phyloP scores from a whole-genome alignment of 257 asterid species.

The Solanum virginianum region DNA sequence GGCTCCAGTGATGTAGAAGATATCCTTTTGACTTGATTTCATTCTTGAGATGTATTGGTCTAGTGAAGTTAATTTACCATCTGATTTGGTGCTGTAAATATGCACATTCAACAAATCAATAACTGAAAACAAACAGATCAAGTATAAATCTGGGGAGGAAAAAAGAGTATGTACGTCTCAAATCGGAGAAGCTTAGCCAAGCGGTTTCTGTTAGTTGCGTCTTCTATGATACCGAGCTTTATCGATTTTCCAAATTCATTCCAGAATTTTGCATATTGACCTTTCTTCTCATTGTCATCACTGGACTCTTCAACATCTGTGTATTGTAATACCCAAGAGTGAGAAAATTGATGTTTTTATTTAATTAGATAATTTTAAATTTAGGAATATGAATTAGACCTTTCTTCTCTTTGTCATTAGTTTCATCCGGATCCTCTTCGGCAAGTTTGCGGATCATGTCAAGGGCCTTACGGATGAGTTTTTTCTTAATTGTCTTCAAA shows the following conservation, averaged over 20 bases:
- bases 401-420: constrained; percentile 50
- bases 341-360: neutral
- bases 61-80: constrained; percentile 81
- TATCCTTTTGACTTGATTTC: constrained; percentile 91
- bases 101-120: neutral
- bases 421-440: constrained; percentile 94
- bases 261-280: constrained; percentile 82
- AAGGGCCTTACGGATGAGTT: constrained; percentile 92
- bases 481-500: constrained; percentile 91
- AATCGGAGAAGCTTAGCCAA: constrained; percentile 83
- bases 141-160: neutral
- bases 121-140: neutral
- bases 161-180: constrained; percentile 48
- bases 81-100: constrained; percentile 61
- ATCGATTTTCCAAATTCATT: constrained; percentile 92
- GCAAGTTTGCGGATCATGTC: constrained; percentile 95
- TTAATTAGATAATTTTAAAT: neutral
- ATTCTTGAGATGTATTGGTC: constrained; percentile 92
- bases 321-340: constrained; percentile 4
- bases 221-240: constrained; percentile 88
- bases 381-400: constrained; percentile 17
- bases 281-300: constrained; percentile 70
- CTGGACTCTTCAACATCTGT: constrained; percentile 70
- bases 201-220: constrained; percentile 79
- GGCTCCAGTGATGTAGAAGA: constrained; percentile 86